Base-by-base conservation (phyloP, 768 basidiomycete species). In the Flagelloscypha sp. region DNA sequence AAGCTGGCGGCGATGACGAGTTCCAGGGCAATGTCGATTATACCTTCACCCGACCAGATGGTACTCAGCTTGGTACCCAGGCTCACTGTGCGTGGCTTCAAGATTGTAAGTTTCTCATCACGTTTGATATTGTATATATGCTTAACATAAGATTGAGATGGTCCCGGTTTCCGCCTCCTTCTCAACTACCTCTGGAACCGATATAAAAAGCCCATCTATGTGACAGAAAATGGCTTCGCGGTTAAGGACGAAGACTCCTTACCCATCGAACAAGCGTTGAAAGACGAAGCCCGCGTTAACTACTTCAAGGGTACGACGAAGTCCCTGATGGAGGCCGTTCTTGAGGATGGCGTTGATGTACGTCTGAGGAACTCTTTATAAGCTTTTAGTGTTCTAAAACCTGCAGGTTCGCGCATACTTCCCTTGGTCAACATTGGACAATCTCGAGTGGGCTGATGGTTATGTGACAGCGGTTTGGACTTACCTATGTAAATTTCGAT, bases 391-490 rank as follows among this genome's bases (percentile, higher is more conserved):
- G n/a, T n/a, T n/a, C n/a, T n/a, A n/a, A n/a, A n/a, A n/a, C n/a
- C n/a, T n/a, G n/a, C n/a, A n/a, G n/a, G n/a, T n/a, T n/a, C 54
- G 65, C 20, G 63, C 70, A 1, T 84, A 81, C 52, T 79, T 81
- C 60, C 70, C 76, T 2, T 80, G 79, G 78, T 19, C 19, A 17
- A 23, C 18, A 19, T 36, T 83, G 28, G 79, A 81, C 48, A 81
- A 81, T 55, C 79, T 82, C 42, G 79, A 83, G 56, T 80, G 80
- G 78, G 75, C 78, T n/a, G 79, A 82, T 40, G 76, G 80, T 18
- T 79, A 79, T 45, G 52, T 50, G 23, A 79, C 78, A n/a, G 6
- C 74, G 80, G 5, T 84, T 84, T 47, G 79, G 79, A 37, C 65
- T 79, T 37, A 81, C 76, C 16, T 79, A 82, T 46, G 77, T 84